Conservation (phyloP, 305 asterid genomes). For the Ajuga reptans region DNA sequence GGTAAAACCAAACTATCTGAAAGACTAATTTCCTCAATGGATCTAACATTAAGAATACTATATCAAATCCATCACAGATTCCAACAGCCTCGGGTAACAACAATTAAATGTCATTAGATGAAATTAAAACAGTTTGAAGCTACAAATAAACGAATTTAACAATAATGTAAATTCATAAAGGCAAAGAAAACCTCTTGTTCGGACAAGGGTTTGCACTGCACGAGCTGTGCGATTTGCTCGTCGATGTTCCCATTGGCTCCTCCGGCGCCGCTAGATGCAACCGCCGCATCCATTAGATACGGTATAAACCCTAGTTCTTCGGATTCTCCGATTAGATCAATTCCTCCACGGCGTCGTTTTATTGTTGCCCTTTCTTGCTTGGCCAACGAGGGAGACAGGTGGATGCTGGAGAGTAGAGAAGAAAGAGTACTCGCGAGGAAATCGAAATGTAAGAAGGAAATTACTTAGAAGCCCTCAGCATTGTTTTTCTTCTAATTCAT, state of each 20-base stretch:
- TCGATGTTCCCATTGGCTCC: conserved; percentile 50
- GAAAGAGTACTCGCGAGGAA: conserved; percentile 17
- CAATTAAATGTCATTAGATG: not conserved
- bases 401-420: conserved; percentile 16
- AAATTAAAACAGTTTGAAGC: not conserved
- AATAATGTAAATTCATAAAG: not conserved
- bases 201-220: conserved; percentile 58
- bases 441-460: conserved; percentile 10
- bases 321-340: conserved; percentile 23
- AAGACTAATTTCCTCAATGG: conserved; percentile 5
- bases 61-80: conserved; percentile 14
- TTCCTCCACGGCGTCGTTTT: conserved; percentile 29
- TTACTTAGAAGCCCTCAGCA: conserved; percentile 18
- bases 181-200: conserved; percentile 43
- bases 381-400: conserved; percentile 23
- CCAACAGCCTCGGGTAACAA: not conserved
- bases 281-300: conserved; percentile 33
- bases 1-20: not conserved
- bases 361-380: not conserved
- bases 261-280: conserved; percentile 26
- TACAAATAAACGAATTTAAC: not conserved
- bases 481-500: not conserved
- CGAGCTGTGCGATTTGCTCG: conserved; percentile 52
- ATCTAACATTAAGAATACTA: conserved; percentile 12
- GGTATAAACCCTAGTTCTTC: conserved; percentile 30